Evolutionary conservation across 805 yeast species (phyloP), one percentile per base, ranked within the genome.

Genomic region (Yamadazyma insecticola): DNA sequence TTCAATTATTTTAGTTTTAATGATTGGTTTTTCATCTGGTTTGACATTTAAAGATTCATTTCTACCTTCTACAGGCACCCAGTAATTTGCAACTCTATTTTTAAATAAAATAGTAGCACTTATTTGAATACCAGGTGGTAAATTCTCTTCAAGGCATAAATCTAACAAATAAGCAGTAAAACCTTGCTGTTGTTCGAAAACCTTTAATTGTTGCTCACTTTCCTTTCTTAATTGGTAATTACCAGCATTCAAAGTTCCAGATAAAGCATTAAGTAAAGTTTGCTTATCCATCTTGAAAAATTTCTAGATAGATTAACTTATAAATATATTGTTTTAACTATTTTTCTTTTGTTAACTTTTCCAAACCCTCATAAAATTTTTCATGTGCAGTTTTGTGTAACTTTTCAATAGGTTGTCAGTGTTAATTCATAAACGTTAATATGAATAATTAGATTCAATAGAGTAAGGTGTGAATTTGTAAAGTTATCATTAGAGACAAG

Each of bases 151-250:
- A 7, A 59, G 51, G 10, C 73, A 63, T 27, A 76, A 56, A 23
- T 69, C 73, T 17, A 78, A 55, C 28, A 77, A 58, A 46, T 73
- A 74, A 10, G 67, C 60, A 1, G 81, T 72, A 51, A 76, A 76
- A 3, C 82, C 82, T 1, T 73, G 68, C 39, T 71, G 74, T 38
- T 67, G 70, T 47, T 75, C 81, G 39, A 60, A 72, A 24, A 61
- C 66, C 22, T 57, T 57, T 37, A 76, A 57, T 44, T 73, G 72
- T 18, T 52, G 53, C 51, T 77, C 83, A 12, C 80, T 74, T 20
- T 65, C 64, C 45, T 72, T 72, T 47, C 81, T 65, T 11, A 62
- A 45, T 34, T 60, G 63, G 16, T 66, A 62, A 40, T 70, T 63
- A 10, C 31, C 11, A 22, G 78, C 67, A 40, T 74, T 76, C 47